Base-by-base conservation (phyloP, 1,139 yeast genomes). In the Candida buenavistaensis region DNA sequence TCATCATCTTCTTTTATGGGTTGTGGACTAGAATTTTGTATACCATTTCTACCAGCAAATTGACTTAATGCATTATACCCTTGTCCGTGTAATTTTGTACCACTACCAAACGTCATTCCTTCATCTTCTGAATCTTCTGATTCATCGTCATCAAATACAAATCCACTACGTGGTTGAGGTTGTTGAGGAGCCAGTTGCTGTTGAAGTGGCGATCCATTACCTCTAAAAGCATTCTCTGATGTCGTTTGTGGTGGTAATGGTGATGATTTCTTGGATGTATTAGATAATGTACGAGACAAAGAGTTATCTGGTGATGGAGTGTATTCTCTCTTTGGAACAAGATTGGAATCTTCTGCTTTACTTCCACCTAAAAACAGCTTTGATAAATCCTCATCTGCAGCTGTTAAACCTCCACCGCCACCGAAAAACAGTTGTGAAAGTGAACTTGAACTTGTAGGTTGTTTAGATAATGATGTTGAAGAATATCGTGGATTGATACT, bases 191-290 rank as follows among this genome's bases (percentile, higher is more conserved):
- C 33, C n/a, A 13, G 29, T 24, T 27, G 32, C 9, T 30, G 33
- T 14, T 26, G 27, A 19, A 34, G 24, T 10, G 30, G 31, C n/a
- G 29, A 23, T 16, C 26, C 27, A 7, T 19, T 17, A 7, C 35
- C 25, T 24, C 32, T 55, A 41, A 67, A 65, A 13, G 73, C 75
- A 47, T 67, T 67, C 25, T 68, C 68, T 3, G 72, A 64, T 0
- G 74, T 69, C 9, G 73, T 68, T 33, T 64, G 68, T 3, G 76
- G 75, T 6, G 75, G 75, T 36, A 68, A 57, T 10, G 74, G 72
- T 5, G 69, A 55, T 5, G 73, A 44, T 43, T 68, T 68, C 13
- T 52, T 47, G 33, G 59, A 66, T 7, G 67, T 51, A 26, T 49
- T 56, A 5, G 65, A 52, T 13, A 56, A 45, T 15, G 52, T 39